phyloP scores from a whole-genome alignment of 768 basidiomycete species.

The Boletus barrowsii region DNA sequence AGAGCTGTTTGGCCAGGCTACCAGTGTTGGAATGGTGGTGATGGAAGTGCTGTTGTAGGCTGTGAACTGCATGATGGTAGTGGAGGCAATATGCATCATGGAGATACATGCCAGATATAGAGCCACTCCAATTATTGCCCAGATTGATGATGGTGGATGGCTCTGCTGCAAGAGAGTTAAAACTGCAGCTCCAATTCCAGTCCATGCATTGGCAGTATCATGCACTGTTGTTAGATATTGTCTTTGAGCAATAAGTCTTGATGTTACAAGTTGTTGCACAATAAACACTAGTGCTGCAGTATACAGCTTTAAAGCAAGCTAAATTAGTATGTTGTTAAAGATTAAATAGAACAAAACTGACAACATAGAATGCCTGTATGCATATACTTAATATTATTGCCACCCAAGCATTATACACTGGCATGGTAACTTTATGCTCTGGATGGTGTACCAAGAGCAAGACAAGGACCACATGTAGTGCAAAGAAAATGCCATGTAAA shows the following conservation, averaged over 20 bases:
- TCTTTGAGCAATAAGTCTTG: background rate
- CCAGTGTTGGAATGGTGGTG: background rate
- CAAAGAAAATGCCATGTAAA: background rate
- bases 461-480: background rate
- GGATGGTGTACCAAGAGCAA: background rate
- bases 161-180: constrained; percentile 12
- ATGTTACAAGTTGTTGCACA: constrained; percentile 16
- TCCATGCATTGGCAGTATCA: constrained; percentile 20
- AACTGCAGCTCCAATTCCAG: constrained; percentile 19
- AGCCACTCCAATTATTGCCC: constrained; percentile 7
- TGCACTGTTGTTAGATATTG: constrained; percentile 19
- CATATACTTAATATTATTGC: background rate
- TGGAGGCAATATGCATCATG: constrained; percentile 18
- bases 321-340: background rate
- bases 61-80: constrained; percentile 20
- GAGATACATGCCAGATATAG: constrained; percentile 18
- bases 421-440: background rate
- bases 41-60: constrained; percentile 4
- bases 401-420: background rate
- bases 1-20: constrained; percentile 6
- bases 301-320: constrained; percentile 7
- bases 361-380: background rate
- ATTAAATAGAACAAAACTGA: background rate
- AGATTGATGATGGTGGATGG: constrained; percentile 7
- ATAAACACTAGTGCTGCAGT: constrained; percentile 16